A percentile compares a stretch with the other conserved stretches of the same genome.
phyloP scores from a whole-genome alignment of 2,329 filamentous ascomycete species.

The Aspergillus ruber region DNA sequence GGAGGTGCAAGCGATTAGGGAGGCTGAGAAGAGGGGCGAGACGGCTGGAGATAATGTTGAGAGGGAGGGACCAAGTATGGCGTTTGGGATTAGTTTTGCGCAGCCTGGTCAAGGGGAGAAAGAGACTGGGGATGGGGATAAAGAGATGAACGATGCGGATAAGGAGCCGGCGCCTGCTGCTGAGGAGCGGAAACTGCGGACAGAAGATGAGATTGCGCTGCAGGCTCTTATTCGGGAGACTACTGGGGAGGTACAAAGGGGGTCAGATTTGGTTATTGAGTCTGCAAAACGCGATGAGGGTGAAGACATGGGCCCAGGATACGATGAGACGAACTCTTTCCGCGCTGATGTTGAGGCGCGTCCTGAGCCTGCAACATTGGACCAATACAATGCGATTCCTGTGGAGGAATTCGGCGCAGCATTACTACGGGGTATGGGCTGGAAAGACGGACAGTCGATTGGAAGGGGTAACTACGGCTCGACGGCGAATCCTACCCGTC shows the following conservation, averaged over 20 bases:
- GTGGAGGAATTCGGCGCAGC: slow-evolving; percentile 94
- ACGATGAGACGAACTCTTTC: slow-evolving; percentile 55
- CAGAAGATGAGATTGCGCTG: slow-evolving; percentile 59
- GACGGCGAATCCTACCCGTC: slow-evolving; percentile 47
- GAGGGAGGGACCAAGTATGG: slow-evolving; percentile 46
- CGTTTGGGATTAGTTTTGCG: slow-evolving; percentile 50
- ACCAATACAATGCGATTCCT: slow-evolving; percentile 81
- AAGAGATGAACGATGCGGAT: slow-evolving; percentile 21
- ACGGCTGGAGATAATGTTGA: slow-evolving; percentile 35
- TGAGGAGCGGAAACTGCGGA: slow-evolving; percentile 33
- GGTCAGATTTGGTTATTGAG: slow-evolving; percentile 50
- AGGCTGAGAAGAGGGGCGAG: slow-evolving; percentile 31
- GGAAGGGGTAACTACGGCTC: slow-evolving; percentile 49
- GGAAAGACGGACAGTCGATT: slow-evolving; percentile 64
- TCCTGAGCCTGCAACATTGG: slow-evolving; percentile 68
- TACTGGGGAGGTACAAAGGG: slow-evolving; percentile 33
- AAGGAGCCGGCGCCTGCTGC: not conserved
- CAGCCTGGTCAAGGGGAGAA: slow-evolving; percentile 16
- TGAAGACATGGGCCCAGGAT: slow-evolving; percentile 14
- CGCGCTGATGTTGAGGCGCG: slow-evolving; percentile 62
- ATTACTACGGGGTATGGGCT: slow-evolving; percentile 87
- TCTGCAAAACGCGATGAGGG: slow-evolving; percentile 23
- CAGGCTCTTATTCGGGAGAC: slow-evolving; percentile 58
- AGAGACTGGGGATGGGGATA: slow-evolving; percentile 12
- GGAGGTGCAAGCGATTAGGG: slow-evolving; percentile 47